Conservation (phyloP, 129 eudicot species). For the Logfia minima region DNA sequence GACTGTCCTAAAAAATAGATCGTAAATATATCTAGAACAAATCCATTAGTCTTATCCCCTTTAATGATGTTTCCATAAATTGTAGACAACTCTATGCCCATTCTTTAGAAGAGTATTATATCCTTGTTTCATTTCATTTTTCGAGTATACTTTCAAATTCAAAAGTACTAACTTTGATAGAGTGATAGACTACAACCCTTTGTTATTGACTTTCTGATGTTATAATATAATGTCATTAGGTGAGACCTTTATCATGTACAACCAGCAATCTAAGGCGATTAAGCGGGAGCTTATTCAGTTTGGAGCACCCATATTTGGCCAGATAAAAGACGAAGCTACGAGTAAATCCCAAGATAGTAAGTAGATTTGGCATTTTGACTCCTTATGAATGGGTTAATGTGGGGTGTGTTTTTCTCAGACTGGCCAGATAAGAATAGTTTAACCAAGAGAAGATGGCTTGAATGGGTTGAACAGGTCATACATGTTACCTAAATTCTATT, state of each 20-base stretch:
- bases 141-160: neutral
- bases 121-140: neutral
- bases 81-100: neutral
- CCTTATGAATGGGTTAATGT: neutral
- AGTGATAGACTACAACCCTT: neutral
- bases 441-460: too few relatives aligned
- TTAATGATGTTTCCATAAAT: slow-evolving; percentile 3
- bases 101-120: neutral
- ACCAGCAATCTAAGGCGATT: slow-evolving; percentile 69
- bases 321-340: slow-evolving; percentile 59
- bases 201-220: neutral
- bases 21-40: neutral
- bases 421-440: neutral
- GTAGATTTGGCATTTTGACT: slow-evolving; percentile 1
- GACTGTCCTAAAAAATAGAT: neutral
- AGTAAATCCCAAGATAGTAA: slow-evolving; percentile 53
- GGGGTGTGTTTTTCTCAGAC: neutral
- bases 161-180: neutral
- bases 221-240: slow-evolving; percentile 47
- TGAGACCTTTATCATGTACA: slow-evolving; percentile 79
- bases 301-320: slow-evolving; percentile 88
- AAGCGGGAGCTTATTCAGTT: slow-evolving; percentile 90
- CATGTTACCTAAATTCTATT: too few relatives aligned
- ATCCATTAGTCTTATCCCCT: neutral
- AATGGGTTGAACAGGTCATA: too few relatives aligned